Percentiles rank a stretch among this genome's conserved stretches.
phyloP scores from a whole-genome alignment of 306 rosid genomes.

The Sicyos baderoa region DNA sequence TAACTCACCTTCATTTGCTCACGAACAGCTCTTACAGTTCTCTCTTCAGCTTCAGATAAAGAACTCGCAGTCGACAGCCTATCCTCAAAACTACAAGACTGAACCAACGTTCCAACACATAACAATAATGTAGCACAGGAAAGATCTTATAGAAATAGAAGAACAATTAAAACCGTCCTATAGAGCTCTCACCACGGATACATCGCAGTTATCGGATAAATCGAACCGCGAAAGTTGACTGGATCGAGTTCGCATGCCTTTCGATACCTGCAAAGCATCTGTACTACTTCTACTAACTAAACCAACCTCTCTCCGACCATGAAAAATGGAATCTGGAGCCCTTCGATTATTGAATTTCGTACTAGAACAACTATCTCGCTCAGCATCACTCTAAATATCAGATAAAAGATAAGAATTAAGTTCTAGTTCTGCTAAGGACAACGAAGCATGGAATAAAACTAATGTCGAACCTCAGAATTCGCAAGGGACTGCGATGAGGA shows the following conservation, averaged over 20 bases:
- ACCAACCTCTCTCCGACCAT: slow-evolving; percentile 31
- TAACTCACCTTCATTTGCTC: slow-evolving; percentile 51
- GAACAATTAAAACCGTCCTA: slow-evolving; percentile 13
- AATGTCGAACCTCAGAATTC: slow-evolving; percentile 51
- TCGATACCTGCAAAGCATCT: slow-evolving; percentile 27
- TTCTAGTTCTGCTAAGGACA: not conserved
- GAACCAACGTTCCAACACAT: not conserved
- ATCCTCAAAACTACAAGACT: slow-evolving; percentile 35
- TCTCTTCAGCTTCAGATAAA: slow-evolving; percentile 54
- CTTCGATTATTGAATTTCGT: slow-evolving; percentile 24
- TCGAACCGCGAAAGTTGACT: slow-evolving; percentile 39
- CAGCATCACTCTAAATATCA: slow-evolving; percentile 69
- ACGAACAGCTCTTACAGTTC: slow-evolving; percentile 49
- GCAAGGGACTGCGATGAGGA: slow-evolving; percentile 36
- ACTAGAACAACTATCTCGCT: slow-evolving; percentile 26
- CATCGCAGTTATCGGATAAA: slow-evolving; percentile 32
- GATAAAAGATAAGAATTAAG: slow-evolving; percentile 3
- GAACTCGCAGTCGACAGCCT: slow-evolving; percentile 45
- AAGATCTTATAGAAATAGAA: slow-evolving; percentile 16
- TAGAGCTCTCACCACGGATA: slow-evolving; percentile 33
- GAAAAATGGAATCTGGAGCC: slow-evolving; percentile 26
- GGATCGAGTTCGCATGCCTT: slow-evolving; percentile 43
- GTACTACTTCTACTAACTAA: slow-evolving; percentile 35
- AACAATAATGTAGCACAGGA: not conserved
- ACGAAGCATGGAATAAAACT: not conserved